Percentiles rank a stretch among this genome's conserved stretches.
phyloP scores from a whole-genome alignment of 1,139 yeast species.

The Yamadazyma pseudoaaseri region DNA sequence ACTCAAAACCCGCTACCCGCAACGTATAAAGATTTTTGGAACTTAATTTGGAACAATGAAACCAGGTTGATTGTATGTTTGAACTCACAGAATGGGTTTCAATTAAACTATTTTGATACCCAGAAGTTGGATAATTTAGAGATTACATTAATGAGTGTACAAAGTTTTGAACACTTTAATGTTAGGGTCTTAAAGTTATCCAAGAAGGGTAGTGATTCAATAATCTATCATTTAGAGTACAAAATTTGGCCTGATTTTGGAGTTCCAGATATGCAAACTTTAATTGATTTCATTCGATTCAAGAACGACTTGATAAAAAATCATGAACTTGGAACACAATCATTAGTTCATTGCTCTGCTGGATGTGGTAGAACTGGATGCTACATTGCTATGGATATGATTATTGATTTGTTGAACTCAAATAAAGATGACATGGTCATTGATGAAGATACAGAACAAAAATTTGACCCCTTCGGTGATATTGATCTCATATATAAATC shows the following conservation, averaged over 20 bases:
- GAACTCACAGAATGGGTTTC: conserved; percentile 38
- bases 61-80: conserved; percentile 68
- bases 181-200: conserved; percentile 12
- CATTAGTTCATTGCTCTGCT: conserved; percentile 69
- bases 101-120: conserved; percentile 22
- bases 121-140: conserved; percentile 17
- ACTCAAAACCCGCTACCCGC: conserved; percentile 44
- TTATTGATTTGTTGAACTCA: conserved; percentile 17
- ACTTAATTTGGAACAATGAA: conserved; percentile 48
- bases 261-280: conserved; percentile 53
- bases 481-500: conserved; percentile 53
- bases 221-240: conserved; percentile 65
- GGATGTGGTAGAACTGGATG: conserved; percentile 87
- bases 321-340: conserved; percentile 20
- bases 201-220: conserved; percentile 5
- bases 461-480: conserved; percentile 21
- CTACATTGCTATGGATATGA: conserved; percentile 53
- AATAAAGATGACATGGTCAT: conserved; percentile 5
- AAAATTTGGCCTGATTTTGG: conserved; percentile 84
- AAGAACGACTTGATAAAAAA: conserved; percentile 39
- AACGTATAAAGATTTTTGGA: conserved; percentile 46
- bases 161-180: conserved; percentile 13
- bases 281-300: conserved; percentile 50
- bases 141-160: conserved; percentile 12
- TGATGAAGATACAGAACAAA: conserved; percentile 1